Conservation (phyloP, 768 basidiomycete species). For the Mycena vitilis region DNA sequence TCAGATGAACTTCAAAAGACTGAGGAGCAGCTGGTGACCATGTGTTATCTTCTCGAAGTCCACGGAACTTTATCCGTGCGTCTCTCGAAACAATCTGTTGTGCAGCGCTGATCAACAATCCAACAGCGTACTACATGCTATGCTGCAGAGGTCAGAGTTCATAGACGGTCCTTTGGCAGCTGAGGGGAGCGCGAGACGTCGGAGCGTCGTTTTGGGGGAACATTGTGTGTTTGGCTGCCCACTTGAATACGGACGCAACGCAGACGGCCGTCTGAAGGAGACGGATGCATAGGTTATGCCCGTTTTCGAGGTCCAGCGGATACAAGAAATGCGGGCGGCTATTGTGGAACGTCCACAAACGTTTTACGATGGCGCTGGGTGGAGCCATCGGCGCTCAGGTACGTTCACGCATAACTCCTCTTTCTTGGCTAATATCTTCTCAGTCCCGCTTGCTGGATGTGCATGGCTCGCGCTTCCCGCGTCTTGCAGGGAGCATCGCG, state of each 20-base stretch:
- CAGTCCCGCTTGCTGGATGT: conserved; percentile 72
- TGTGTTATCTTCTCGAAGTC: conserved; percentile 73
- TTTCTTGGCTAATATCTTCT: conserved; percentile 33
- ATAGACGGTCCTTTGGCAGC: conserved; percentile 65
- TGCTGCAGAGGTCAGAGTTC: conserved; percentile 58
- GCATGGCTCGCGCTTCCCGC: conserved; percentile 75
- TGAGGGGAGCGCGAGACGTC: conserved; percentile 70
- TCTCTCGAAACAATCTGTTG: conserved; percentile 29
- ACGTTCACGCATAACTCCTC: conserved; percentile 30
- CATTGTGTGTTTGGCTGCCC: conserved; percentile 69
- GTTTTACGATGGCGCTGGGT: conserved; percentile 65
- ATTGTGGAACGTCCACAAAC: conserved; percentile 54
- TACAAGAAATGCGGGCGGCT: conserved; percentile 61
- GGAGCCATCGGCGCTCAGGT: conserved; percentile 68
- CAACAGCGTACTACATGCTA: conserved; percentile 65
- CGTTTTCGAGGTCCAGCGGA: conserved; percentile 71
- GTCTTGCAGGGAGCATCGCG: conserved; percentile 62
- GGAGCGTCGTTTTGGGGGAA: conserved; percentile 74
- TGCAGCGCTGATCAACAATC: conserved; percentile 25
- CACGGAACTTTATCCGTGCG: conserved; percentile 81
- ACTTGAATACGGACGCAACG: conserved; percentile 64
- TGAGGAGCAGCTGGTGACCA: conserved; percentile 65
- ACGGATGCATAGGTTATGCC: conserved; percentile 90
- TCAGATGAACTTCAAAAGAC: conserved; percentile 63
- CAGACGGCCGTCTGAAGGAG: conserved; percentile 56